phyloP scores from a whole-genome alignment of 495 filamentous ascomycete species.

The Hypoxylon fuscum region DNA sequence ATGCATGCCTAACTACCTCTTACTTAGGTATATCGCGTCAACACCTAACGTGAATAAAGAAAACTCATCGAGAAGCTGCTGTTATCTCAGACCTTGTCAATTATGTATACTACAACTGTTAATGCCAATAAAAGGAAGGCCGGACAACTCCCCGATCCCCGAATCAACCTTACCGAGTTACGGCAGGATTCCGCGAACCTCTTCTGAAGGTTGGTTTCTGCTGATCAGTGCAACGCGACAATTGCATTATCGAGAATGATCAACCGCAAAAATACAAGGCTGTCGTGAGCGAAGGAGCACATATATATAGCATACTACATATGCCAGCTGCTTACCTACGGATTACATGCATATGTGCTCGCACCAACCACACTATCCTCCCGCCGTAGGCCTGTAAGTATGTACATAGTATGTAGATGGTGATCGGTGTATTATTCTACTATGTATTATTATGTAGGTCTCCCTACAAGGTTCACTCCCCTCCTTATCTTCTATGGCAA shows the following conservation, averaged over 20 bases:
- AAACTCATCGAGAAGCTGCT: background rate
- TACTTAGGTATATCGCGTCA: too few relatives aligned
- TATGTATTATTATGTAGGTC: background rate
- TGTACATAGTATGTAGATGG: too few relatives aligned
- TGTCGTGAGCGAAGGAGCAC: background rate
- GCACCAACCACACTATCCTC: too few relatives aligned
- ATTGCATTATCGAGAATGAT: background rate
- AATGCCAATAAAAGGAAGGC: constrained; percentile 10
- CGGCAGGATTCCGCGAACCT: constrained; percentile 13
- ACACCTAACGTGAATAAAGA: background rate
- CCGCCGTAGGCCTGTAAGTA: too few relatives aligned
- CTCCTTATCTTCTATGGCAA: constrained; percentile 24
- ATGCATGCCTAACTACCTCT: too few relatives aligned
- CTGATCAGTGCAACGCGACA: constrained; percentile 32
- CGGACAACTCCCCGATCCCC: constrained; percentile 6
- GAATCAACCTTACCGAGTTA: constrained; percentile 9
- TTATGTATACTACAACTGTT: background rate
- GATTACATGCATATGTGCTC: background rate
- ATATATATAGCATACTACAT: background rate
- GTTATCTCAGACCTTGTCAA: background rate
- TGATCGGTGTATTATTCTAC: too few relatives aligned
- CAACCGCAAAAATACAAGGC: background rate
- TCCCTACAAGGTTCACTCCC: constrained; percentile 20
- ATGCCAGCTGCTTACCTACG: constrained; percentile 1
- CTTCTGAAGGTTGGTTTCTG: constrained; percentile 10